Percentiles rank a stretch among this genome's conserved stretches.
phyloP scores from a whole-genome alignment of 2,329 filamentous ascomycete genomes.

The Calonectria hawksworthii region DNA sequence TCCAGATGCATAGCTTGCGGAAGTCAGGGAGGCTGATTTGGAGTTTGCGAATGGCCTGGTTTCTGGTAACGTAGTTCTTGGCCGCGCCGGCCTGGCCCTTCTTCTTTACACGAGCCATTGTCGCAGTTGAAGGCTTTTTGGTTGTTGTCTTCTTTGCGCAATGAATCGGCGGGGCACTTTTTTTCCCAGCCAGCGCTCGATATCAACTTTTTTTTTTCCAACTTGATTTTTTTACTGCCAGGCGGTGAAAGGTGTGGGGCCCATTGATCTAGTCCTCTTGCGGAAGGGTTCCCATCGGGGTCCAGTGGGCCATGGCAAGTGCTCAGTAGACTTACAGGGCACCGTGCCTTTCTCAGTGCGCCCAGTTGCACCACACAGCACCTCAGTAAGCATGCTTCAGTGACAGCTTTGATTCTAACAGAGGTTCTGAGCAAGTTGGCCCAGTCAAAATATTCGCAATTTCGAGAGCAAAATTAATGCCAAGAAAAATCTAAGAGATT shows the following conservation, averaged over 20 bases:
- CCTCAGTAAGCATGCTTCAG: slow-evolving; percentile 30
- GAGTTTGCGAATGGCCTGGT: slow-evolving; percentile 96
- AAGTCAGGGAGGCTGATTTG: slow-evolving; percentile 98
- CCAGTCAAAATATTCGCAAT: too few relatives aligned
- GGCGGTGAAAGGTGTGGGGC: background rate
- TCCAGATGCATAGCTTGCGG: slow-evolving; percentile 98
- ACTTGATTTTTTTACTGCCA: slow-evolving; percentile 53
- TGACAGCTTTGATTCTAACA: slow-evolving; percentile 19
- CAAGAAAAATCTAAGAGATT: too few relatives aligned
- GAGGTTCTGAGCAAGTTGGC: too few relatives aligned
- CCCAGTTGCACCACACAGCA: slow-evolving; percentile 30
- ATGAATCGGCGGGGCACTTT: slow-evolving; percentile 51
- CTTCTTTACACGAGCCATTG: slow-evolving; percentile 87
- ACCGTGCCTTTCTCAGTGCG: slow-evolving; percentile 17
- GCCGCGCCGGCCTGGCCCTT: slow-evolving; percentile 93
- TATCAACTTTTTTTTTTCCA: slow-evolving; percentile 50
- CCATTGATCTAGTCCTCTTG: background rate
- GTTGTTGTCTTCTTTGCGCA: slow-evolving; percentile 35
- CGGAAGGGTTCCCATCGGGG: background rate
- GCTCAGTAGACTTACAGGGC: slow-evolving; percentile 29
- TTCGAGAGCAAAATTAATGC: too few relatives aligned
- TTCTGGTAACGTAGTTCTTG: slow-evolving; percentile 98
- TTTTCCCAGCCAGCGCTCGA: slow-evolving; percentile 47
- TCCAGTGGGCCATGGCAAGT: background rate
- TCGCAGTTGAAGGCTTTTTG: slow-evolving; percentile 40